Evolutionary conservation across 2,329 filamentous ascomycete species (phyloP).

Genomic region (Cladobotryum protrusum): DNA sequence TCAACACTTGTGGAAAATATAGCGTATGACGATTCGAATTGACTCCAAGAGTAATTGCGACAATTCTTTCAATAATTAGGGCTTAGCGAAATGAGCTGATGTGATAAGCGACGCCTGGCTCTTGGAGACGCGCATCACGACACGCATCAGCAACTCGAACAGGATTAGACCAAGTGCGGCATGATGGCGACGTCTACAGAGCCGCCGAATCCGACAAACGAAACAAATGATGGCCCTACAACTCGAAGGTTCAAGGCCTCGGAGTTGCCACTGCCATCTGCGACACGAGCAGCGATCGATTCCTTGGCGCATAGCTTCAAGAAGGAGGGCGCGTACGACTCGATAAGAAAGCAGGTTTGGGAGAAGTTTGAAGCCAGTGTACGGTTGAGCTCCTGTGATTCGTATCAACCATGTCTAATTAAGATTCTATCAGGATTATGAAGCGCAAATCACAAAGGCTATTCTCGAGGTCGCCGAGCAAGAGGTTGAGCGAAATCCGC

Average conservation of each 20-base stretch:
- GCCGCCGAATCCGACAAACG: slow-evolving; percentile 15
- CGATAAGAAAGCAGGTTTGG: slow-evolving; percentile 70
- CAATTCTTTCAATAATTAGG: not conserved
- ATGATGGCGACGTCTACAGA: slow-evolving; percentile 23
- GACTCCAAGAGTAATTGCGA: not conserved
- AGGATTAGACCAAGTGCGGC: not conserved
- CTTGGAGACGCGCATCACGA: slow-evolving; percentile 5
- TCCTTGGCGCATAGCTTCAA: slow-evolving; percentile 74
- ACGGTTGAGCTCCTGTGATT: slow-evolving; percentile 23
- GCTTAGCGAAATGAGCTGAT: slow-evolving; percentile 6
- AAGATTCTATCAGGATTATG: slow-evolving; percentile 48
- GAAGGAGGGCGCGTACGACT: slow-evolving; percentile 79
- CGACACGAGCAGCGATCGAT: slow-evolving; percentile 69
- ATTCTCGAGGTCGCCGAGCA: slow-evolving; percentile 64
- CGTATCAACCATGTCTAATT: not conserved
- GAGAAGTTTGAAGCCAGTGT: slow-evolving; percentile 67
- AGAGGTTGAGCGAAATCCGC: slow-evolving; percentile 70
- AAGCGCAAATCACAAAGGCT: slow-evolving; percentile 57
- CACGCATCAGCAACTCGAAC: not conserved
- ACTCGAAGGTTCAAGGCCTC: slow-evolving; percentile 60
- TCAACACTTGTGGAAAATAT: too few relatives aligned
- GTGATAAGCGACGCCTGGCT: not conserved
- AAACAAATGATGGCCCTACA: slow-evolving; percentile 11
- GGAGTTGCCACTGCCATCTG: slow-evolving; percentile 66
- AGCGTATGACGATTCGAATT: too few relatives aligned